phyloP scores from a whole-genome alignment of 2,329 filamentous ascomycete species.

The Albophoma yamanashiensis region DNA sequence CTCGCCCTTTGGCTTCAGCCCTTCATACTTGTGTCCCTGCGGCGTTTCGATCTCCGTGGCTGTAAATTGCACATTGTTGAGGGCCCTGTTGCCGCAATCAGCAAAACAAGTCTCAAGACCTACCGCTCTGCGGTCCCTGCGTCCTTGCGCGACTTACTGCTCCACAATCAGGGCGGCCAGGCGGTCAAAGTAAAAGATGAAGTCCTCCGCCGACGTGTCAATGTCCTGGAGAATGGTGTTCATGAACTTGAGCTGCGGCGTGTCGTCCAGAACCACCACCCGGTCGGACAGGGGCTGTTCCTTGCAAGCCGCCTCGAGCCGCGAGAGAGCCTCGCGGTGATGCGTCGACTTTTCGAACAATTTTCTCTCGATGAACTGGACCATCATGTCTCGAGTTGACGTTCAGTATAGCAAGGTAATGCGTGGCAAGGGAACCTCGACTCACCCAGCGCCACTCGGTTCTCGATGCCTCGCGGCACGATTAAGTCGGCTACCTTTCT shows the following conservation, averaged over 20 bases:
- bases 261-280: conserved; percentile 64
- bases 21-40: conserved; percentile 56
- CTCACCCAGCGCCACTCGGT: conserved; percentile 77
- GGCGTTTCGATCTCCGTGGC: conserved; percentile 59
- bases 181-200: conserved; percentile 95
- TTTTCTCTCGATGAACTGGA: conserved; percentile 83
- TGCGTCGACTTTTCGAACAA: conserved; percentile 75
- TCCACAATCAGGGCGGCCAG: conserved; percentile 79
- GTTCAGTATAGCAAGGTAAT: background rate
- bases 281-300: conserved; percentile 64
- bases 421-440: conserved; percentile 3
- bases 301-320: conserved; percentile 61
- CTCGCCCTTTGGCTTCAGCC: conserved; percentile 59
- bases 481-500: conserved; percentile 89
- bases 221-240: conserved; percentile 83
- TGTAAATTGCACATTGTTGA: conserved; percentile 66
- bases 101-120: background rate
- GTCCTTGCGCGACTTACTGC: conserved; percentile 35
- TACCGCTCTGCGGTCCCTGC: background rate
- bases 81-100: conserved; percentile 40
- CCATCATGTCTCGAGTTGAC: conserved; percentile 63
- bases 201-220: conserved; percentile 72
- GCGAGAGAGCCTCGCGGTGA: conserved; percentile 69
- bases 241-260: conserved; percentile 75
- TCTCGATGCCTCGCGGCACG: conserved; percentile 88